phyloP scores from a whole-genome alignment of 257 asterid genomes.

The Lycium ferocissimum region DNA sequence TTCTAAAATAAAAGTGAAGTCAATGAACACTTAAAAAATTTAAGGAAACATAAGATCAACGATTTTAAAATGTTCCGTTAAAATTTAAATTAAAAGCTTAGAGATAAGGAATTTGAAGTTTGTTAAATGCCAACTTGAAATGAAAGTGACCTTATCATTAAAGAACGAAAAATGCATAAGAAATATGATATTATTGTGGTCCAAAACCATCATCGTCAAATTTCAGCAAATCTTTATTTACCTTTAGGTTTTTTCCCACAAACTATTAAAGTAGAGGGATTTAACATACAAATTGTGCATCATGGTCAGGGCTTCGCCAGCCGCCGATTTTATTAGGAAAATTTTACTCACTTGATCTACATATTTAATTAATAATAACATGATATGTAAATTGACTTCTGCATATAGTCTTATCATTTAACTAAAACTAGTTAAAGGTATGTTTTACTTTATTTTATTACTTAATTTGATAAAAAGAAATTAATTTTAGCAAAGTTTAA shows the following conservation, averaged over 20 bases:
- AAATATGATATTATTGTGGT: neutral
- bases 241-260: neutral
- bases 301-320: neutral
- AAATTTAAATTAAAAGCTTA: neutral
- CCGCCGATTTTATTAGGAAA: too few species aligned
- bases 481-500: neutral
- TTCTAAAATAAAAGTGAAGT: neutral
- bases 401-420: neutral
- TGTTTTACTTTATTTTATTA: too few species aligned
- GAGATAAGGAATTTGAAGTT: neutral
- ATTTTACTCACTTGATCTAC: neutral
- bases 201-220: neutral
- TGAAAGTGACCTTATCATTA: neutral
- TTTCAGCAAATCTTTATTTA: neutral
- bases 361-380: too few species aligned
- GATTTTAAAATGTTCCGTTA: neutral
- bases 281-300: neutral
- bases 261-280: too few species aligned
- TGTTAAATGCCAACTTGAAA: neutral
- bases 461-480: too few species aligned
- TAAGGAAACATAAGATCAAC: neutral
- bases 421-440: too few species aligned
- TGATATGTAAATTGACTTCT: neutral
- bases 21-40: constrained; percentile 4
- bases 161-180: neutral